Evolutionary conservation across 108 stramenopile species (phyloP), one percentile per base, ranked within the genome.

Genomic region (Cylindrotheca fusiformis): DNA sequence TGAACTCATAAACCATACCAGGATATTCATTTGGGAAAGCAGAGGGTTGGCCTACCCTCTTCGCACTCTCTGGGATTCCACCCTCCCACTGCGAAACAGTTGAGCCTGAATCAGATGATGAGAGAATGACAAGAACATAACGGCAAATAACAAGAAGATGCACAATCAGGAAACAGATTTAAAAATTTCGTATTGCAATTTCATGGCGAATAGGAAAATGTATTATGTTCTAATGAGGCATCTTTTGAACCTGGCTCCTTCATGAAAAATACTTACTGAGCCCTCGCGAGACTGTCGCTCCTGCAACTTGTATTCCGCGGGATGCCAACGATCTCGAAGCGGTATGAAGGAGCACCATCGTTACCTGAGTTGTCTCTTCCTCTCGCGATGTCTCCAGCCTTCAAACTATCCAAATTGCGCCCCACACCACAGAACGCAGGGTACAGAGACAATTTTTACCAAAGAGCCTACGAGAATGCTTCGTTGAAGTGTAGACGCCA

Each of bases 1-100:
- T 93, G 87, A 93, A 93, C 19, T 72, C 79, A 72, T 93, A 93
- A 54, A 80, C 80, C 60, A 87, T 86, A 31, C 92, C 92, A 44
- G 92, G 92, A 47, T 83, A 86, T 77, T 93, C 92, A 68, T 93
- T 77, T 27, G 88, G 92, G 73, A 87, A 85, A 17, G 72, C 68
- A 20, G 48, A 62, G 24, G 85, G 58, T 41, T 75, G 56, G 63
- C 86, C 86, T 48, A 90, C 77, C 20, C 92, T 77, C 48, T 75
- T 78, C 63, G 88, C 68, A 60, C 58, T 63, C 10, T 84, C 83
- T 18, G 88, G 85, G n/a, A 89, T 59, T 17, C 65, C 69, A 60
- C 63, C 71, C 44, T 72, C 63, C 71, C 71, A 72, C 20, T 64
- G 65, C 5, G 60, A 41, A 21, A 55, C 44, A 6, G 60, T 55